These are phyloP conservation scores for Talaromyces islandicus DNA, from an alignment of 2,329 filamentous ascomycete genomes.

Conservation along the genomic window DNA sequence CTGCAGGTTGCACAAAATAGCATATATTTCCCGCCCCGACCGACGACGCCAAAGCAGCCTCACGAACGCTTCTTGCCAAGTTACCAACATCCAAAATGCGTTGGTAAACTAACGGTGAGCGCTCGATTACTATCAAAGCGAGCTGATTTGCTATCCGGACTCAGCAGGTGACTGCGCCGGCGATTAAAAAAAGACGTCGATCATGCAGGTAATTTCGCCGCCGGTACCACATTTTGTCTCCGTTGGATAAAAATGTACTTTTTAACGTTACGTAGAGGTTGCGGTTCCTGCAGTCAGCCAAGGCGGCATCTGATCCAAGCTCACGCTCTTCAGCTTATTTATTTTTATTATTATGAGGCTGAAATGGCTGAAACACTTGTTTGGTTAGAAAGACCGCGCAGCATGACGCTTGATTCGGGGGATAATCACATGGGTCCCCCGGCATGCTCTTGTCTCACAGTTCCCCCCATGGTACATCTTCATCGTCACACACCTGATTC, in stretches of 20 bases:
- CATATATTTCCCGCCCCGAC: not conserved
- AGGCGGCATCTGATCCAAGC: not conserved
- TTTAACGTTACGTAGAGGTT: not conserved
- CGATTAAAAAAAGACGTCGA: not conserved
- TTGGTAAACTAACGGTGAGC: not conserved
- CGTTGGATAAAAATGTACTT: not conserved
- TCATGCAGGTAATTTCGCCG: not conserved
- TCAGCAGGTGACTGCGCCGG: not conserved
- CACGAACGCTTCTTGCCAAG: not conserved
- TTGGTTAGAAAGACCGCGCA: not conserved
- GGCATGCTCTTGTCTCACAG: not conserved
- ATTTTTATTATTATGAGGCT: not conserved
- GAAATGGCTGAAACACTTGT: not conserved
- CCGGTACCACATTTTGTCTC: not conserved
- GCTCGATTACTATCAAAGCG: not conserved
- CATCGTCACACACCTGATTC: not conserved
- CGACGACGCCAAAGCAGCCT: not conserved
- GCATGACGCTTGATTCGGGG: not conserved
- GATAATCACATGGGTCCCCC: not conserved
- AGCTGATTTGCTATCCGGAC: not conserved
- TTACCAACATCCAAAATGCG: not conserved
- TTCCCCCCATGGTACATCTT: not conserved
- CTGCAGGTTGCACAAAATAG: too few species aligned
- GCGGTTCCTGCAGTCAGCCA: not conserved
- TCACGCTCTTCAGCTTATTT: too few species aligned